Percentiles rank a stretch among this genome's conserved stretches.
phyloP scores from a whole-genome alignment of 805 yeast genomes.

The Wickerhamiella nectarea region DNA sequence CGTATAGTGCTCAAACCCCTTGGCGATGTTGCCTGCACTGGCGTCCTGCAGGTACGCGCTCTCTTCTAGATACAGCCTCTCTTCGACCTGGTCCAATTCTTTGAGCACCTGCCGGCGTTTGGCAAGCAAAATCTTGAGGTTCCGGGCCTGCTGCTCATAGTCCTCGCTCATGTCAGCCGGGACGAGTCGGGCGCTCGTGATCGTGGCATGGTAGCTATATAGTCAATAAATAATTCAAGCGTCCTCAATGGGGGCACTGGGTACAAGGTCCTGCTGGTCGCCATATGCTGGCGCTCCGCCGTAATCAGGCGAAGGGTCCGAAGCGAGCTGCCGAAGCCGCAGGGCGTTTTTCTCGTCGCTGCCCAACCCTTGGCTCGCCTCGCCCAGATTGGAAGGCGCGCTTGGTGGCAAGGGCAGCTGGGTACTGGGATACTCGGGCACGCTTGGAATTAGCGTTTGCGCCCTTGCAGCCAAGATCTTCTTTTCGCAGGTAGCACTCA shows the following conservation, averaged over 20 bases:
- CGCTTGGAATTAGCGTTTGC: constrained; percentile 4
- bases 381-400: too few relatives aligned
- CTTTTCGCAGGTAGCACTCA: constrained; percentile 1
- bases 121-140: constrained; percentile 48
- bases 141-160: constrained; percentile 53
- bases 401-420: too few relatives aligned
- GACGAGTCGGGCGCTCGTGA: too few relatives aligned
- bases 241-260: not conserved
- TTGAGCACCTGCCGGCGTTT: constrained; percentile 49
- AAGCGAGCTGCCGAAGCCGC: constrained; percentile 4
- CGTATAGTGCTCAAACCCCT: constrained; percentile 75
- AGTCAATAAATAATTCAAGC: not conserved
- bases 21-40: constrained; percentile 66
- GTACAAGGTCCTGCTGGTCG: not conserved
- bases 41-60: constrained; percentile 64
- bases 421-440: constrained; percentile 2
- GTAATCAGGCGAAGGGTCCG: constrained; percentile 5
- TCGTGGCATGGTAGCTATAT: too few relatives aligned
- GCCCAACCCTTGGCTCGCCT: not conserved
- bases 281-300: constrained; percentile 1
- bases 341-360: not conserved
- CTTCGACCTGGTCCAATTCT: constrained; percentile 45
- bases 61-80: constrained; percentile 65
- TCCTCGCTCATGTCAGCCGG: constrained; percentile 23
- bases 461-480: constrained; percentile 2